Evolutionary conservation across 495 filamentous ascomycete species (phyloP).

Genomic region (Physcia stellaris): DNA sequence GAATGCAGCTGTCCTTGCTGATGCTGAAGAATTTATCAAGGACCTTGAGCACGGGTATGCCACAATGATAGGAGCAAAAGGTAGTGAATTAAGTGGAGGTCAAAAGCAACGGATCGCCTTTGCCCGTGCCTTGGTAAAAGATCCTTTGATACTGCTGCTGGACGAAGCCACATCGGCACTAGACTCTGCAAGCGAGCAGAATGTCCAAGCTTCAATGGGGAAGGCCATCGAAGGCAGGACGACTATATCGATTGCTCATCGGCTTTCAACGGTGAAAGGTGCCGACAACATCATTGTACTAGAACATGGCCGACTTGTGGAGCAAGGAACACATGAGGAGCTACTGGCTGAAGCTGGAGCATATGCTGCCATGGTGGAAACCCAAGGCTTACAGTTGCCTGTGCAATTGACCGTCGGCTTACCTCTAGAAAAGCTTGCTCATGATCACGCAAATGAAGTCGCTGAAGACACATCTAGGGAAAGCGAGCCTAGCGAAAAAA

Average conservation of each 20-base stretch:
- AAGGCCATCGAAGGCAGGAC: constrained; percentile 31
- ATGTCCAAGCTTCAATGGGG: constrained; percentile 37
- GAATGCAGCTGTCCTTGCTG: constrained; percentile 17
- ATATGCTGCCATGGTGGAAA: constrained; percentile 30
- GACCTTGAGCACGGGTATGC: constrained; percentile 22
- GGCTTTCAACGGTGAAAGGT: constrained; percentile 34
- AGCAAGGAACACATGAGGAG: constrained; percentile 37
- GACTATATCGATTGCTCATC: constrained; percentile 35
- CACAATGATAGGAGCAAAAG: constrained; percentile 25
- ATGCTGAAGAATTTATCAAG: constrained; percentile 22
- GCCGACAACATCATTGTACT: constrained; percentile 57
- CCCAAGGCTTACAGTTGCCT: neutral
- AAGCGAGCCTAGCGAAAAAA: neutral
- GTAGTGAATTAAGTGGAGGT: constrained; percentile 38
- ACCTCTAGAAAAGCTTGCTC: neutral
- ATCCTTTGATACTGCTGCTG: constrained; percentile 68
- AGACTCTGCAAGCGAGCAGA: constrained; percentile 38
- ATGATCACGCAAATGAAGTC: neutral
- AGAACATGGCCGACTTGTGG: constrained; percentile 38
- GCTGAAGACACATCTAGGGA: constrained; percentile 1
- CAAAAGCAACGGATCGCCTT: constrained; percentile 55
- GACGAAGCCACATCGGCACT: constrained; percentile 64
- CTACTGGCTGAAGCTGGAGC: constrained; percentile 26
- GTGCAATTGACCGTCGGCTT: no score
- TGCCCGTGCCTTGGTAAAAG: constrained; percentile 58